Base-by-base conservation (phyloP, 306 rosid genomes). In the Fagus crenata region DNA sequence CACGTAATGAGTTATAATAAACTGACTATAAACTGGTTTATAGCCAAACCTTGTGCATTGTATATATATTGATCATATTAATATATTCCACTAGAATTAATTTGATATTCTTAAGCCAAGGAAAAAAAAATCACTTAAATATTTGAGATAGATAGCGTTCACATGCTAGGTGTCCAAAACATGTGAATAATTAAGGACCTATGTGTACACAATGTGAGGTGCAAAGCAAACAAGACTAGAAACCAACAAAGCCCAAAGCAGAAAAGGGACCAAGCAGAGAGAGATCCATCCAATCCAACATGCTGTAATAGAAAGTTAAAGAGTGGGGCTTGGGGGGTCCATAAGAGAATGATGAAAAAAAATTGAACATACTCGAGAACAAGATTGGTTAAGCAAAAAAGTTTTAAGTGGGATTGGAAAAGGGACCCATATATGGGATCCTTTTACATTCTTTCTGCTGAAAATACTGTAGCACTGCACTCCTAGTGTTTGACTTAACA, bases 361-460 rank as follows among this genome's bases (percentile, higher is more conserved):
- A 71, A 67, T 86, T 85, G 90, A 90, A 85, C 78, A 72, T 42
- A 76, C 72, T 82, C 36, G 72, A 87, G 67, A 87, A 74, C 81
- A 83, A 74, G 81, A 78, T 80, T 82, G 80, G 90, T 75, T 76
- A 13, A 37, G 72, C 39, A 80, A 81, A 78, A 78, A 75, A 63
- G 59, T 69, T 49, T 33, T 63, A 53, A 71, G 80, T 69, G 81
- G 53, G 72, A 49, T 60, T 71, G 79, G 76, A 35, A 39, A 46
- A 31, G 60, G 85, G 81, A 82, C 88, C 86, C 51, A 46, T 46
- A 81, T 31, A 56, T 37, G 59, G 55, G 77, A 72, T 77, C 72
- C 81, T 70, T 77, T 80, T 42, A 70, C 89, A 85, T 84, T 89
- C 90, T 84, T 82, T 89, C 85, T 86, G 87, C 86, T 84, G 79